These are phyloP conservation scores for Tuctoria greenei DNA, from an alignment of 176 grass and related monocot species.

Conservation along the genomic window DNA sequence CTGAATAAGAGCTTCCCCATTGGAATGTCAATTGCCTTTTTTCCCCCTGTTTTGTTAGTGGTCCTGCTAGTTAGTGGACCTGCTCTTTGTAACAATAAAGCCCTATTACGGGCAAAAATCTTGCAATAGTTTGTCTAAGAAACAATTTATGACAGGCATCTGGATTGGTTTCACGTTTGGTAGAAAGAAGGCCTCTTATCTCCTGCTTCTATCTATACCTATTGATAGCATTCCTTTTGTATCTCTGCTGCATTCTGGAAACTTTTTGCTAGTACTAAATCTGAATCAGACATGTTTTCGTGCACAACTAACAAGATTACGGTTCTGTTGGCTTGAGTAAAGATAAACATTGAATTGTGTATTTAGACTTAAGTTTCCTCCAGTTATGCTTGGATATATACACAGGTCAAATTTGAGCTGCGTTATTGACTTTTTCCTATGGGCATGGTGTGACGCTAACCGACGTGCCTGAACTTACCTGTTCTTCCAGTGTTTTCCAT, in stretches of 20 bases:
- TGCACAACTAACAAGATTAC: neutral
- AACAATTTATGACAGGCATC: constrained; percentile 20
- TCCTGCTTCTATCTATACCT: no score
- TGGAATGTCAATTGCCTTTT: constrained; percentile 30
- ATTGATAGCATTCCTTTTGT: neutral
- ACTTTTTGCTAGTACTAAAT: neutral
- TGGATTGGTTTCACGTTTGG: neutral
- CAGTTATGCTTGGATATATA: neutral
- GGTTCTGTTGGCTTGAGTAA: neutral
- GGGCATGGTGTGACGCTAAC: no score
- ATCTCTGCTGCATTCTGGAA: neutral
- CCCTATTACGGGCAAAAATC: constrained; percentile 23
- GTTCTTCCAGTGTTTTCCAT: no score
- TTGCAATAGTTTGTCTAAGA: constrained; percentile 21
- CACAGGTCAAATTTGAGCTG: no score
- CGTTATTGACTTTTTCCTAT: no score
- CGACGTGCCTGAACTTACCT: no score
- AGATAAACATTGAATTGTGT: neutral
- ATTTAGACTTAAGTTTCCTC: neutral
- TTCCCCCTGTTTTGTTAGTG: neutral
- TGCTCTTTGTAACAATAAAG: constrained; percentile 35
- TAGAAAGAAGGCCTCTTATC: neutral
- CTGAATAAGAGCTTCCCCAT: constrained; percentile 44
- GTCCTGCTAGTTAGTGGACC: no score
- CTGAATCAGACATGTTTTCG: neutral